Percentiles rank a stretch among this genome's conserved stretches.
Conservation (phyloP, 129 eudicot species). For the Lactuca saligna region DNA sequence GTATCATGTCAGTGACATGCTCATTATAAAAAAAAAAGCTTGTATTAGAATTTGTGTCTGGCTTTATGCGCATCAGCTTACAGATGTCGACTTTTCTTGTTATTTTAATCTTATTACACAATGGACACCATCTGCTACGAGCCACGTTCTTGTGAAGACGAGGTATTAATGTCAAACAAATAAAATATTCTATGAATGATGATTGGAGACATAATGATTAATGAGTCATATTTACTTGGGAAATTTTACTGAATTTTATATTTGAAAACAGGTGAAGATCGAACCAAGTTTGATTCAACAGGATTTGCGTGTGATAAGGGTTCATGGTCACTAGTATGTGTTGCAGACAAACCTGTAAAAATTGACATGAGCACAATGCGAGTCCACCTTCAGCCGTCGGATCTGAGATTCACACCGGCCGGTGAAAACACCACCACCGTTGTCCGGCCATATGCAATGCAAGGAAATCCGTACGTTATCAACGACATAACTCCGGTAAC, state of each 20-base stretch:
- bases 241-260: neutral
- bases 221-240: neutral
- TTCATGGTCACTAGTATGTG: conserved; percentile 28
- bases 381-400: conserved; percentile 14
- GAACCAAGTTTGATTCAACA: conserved; percentile 15
- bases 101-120: conserved; percentile 18
- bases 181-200: neutral
- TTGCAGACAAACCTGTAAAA: conserved; percentile 18
- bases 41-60: neutral
- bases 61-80: neutral
- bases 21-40: neutral
- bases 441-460: conserved; percentile 30
- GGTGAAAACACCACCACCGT: conserved; percentile 18
- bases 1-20: neutral
- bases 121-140: neutral
- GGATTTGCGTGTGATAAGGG: conserved; percentile 27
- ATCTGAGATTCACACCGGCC: conserved; percentile 3
- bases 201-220: neutral
- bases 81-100: conserved; percentile 21
- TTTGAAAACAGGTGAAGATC: conserved; percentile 32
- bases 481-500: conserved; percentile 26
- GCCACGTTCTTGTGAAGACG: neutral
- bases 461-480: conserved; percentile 24
- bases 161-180: neutral
- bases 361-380: conserved; percentile 22